Evolutionary conservation across 2,329 filamentous ascomycete species (phyloP).

Genomic region (Penicillium corylophilum): DNA sequence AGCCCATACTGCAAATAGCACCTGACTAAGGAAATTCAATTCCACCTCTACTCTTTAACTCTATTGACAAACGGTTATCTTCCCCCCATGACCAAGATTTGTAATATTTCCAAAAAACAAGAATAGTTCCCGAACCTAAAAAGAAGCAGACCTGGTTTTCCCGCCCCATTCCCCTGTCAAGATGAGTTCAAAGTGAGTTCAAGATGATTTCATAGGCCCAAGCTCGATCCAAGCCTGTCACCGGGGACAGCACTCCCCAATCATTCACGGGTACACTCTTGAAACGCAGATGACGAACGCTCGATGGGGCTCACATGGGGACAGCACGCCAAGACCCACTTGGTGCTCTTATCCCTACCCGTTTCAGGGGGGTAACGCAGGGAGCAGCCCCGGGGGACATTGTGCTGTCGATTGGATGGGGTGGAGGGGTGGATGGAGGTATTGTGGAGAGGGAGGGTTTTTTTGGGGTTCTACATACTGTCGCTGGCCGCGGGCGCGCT

Average conservation of each 20-base stretch:
- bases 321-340: background rate
- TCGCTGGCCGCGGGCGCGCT: background rate
- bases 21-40: too few relatives aligned
- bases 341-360: background rate
- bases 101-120: too few relatives aligned
- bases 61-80: too few relatives aligned
- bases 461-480: background rate
- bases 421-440: background rate
- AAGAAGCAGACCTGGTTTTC: too few relatives aligned
- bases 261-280: background rate
- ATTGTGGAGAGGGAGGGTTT: background rate
- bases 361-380: background rate
- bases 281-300: background rate
- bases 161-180: too few relatives aligned
- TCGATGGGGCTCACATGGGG: background rate
- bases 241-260: background rate
- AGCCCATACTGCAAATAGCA: background rate
- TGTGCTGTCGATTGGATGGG: background rate
- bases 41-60: too few relatives aligned
- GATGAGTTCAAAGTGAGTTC: background rate
- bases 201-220: background rate
- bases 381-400: background rate
- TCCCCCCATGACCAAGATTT: too few relatives aligned
- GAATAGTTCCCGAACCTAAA: too few relatives aligned
- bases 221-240: background rate